Percentiles rank a stretch among this genome's conserved stretches.
Evolutionary conservation across 2,329 filamentous ascomycete species (phyloP).

Genomic region (Ophiostoma populinum): DNA sequence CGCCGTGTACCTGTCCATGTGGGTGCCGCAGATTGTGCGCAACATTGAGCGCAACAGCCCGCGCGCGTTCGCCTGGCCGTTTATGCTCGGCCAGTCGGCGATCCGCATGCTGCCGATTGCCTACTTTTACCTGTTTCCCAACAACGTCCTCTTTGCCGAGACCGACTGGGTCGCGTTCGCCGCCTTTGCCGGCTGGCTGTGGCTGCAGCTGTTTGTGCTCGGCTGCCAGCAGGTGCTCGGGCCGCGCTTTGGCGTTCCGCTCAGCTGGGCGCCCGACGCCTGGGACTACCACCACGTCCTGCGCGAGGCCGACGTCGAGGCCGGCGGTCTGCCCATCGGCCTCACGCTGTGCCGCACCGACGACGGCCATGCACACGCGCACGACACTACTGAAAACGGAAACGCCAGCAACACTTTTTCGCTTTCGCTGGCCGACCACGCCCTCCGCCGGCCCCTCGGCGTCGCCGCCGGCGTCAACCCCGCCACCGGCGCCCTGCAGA

Average conservation of each 20-base stretch:
- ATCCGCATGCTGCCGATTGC: constrained; percentile 63
- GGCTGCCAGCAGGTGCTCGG: constrained; percentile 70
- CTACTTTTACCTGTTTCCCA: constrained; percentile 65
- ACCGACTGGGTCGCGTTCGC: constrained; percentile 49
- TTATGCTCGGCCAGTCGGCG: constrained; percentile 67
- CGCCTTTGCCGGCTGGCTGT: constrained; percentile 59
- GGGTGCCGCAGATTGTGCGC: constrained; percentile 80
- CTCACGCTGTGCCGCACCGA: constrained; percentile 19
- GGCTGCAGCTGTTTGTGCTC: constrained; percentile 69
- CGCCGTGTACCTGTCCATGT: constrained; percentile 73
- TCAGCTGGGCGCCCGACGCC: constrained; percentile 49
- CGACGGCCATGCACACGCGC: not conserved
- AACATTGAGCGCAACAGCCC: constrained; percentile 85
- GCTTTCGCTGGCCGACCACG: constrained; percentile 12
- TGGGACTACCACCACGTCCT: constrained; percentile 94
- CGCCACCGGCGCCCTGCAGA: too few relatives aligned
- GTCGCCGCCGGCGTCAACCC: not conserved
- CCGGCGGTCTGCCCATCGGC: constrained; percentile 66
- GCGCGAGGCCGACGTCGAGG: constrained; percentile 64
- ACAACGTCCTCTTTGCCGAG: constrained; percentile 67
- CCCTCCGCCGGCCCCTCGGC: not conserved
- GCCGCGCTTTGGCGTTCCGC: constrained; percentile 68
- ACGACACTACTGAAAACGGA: too few relatives aligned
- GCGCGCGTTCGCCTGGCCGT: constrained; percentile 79
- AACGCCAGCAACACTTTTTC: too few relatives aligned